Evolutionary conservation across 75 land plant genomes (phyloP), one percentile per base, ranked within the genome.

Genomic region (Isoetes taiwanensis): DNA sequence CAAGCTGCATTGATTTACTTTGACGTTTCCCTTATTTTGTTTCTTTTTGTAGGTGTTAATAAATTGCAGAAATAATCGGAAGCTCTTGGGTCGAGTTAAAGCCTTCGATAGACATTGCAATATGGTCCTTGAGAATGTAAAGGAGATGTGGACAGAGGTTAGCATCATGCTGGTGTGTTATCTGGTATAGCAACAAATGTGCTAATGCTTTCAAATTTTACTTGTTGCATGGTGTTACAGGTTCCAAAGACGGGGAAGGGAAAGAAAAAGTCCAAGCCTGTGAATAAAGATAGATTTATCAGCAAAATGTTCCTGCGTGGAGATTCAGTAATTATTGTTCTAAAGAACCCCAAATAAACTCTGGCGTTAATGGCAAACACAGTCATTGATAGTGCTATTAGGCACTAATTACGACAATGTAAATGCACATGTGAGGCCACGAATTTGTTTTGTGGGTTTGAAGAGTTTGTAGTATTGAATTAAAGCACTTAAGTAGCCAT

Each of bases 221-320:
- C 17, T 19, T 25, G 20, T 4, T 53, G 41, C 26, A 24, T 11
- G n/a, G 28, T 12, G 8, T 14, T 10, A 24, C 64, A 88, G 95
- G 76, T 88, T 5, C 96, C 96, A 5, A 90, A 90, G 68, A 90
- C 96, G 37, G 96, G 96, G 0, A 90, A 90, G 64, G 96, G 96
- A 35, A 90, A 76, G 84, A 79, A 79, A 59, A 81, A 81, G 54
- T 86, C 96, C 9, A 73, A 65, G 43, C 96, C 96, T 5, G 81
- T 90, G 8, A 86, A 90, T 78, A 90, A 90, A 63, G 96, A 90
- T 41, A 74, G 96, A 41, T 90, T 90, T 61, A 90, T 90, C 62
- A 90, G 96, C 69, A 90, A 90, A 65, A 90, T 90, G 96, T 90
- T 90, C 42, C 81, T 90, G 2, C 74, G 96, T 3, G 96, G 96